Conservation (phyloP, 345 rosid genomes). For the Salix arbutifolia region DNA sequence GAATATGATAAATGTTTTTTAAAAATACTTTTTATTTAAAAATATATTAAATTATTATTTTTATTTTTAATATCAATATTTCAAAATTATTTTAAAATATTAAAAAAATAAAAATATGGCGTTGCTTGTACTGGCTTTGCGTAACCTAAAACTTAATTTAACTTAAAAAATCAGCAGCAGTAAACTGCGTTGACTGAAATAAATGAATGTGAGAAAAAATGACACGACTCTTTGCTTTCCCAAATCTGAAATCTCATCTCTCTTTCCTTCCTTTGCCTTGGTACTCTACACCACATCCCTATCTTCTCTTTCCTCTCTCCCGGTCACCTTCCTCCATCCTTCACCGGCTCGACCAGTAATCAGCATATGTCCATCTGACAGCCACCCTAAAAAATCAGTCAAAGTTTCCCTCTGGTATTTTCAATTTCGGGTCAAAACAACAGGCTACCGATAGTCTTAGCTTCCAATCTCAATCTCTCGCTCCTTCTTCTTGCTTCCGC, state of each 20-base stretch:
- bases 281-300: background rate
- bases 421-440: too few species aligned
- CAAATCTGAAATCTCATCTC: background rate
- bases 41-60: too few species aligned
- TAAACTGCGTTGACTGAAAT: slow-evolving; percentile 32
- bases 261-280: background rate
- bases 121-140: too few species aligned
- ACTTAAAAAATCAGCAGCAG: background rate
- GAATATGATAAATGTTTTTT: too few species aligned
- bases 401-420: too few species aligned
- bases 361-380: background rate
- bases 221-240: background rate
- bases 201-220: background rate
- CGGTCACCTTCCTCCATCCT: background rate
- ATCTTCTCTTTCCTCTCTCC: background rate
- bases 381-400: background rate
- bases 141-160: background rate
- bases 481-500: background rate
- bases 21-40: too few species aligned
- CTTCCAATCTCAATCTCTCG: background rate
- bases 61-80: too few species aligned
- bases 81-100: too few species aligned
- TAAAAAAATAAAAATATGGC: too few species aligned
- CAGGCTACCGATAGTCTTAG: too few species aligned
- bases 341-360: background rate